phyloP scores from a whole-genome alignment of 108 stramenopile genomes.

The Discostella stelligeroides region DNA sequence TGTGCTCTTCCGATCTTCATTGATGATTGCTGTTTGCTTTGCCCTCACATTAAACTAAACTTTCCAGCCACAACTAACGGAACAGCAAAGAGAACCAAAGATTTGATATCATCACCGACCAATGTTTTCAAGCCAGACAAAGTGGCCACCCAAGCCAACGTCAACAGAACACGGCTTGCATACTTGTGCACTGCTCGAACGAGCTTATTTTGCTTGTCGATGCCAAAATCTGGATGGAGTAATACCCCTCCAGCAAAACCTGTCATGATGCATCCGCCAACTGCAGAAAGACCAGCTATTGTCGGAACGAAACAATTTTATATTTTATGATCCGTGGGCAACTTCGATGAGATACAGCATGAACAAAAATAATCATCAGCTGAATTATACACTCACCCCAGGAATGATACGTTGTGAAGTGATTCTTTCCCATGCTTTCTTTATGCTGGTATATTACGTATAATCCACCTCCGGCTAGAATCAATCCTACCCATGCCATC shows the following conservation, averaged over 20 bases:
- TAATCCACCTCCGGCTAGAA: slow-evolving; percentile 57
- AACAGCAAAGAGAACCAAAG: slow-evolving; percentile 54
- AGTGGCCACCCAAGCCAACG: slow-evolving; percentile 62
- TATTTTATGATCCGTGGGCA: background rate
- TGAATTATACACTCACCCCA: slow-evolving; percentile 27
- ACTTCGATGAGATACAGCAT: background rate
- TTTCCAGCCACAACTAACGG: slow-evolving; percentile 68
- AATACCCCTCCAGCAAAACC: slow-evolving; percentile 71
- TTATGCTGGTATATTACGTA: slow-evolving; percentile 82
- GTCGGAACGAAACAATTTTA: background rate
- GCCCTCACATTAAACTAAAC: slow-evolving; percentile 58
- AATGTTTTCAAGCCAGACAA: slow-evolving; percentile 63
- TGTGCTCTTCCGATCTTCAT: too few species aligned
- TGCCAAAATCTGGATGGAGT: slow-evolving; percentile 85
- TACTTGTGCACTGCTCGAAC: slow-evolving; percentile 71
- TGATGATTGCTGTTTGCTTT: slow-evolving; percentile 21
- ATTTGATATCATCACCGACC: slow-evolving; percentile 53
- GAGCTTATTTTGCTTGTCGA: slow-evolving; percentile 75
- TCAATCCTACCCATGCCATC: slow-evolving; percentile 56
- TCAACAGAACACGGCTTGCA: slow-evolving; percentile 51
- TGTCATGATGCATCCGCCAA: slow-evolving; percentile 46
- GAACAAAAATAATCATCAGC: too few species aligned
- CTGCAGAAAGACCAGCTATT: slow-evolving; percentile 52
- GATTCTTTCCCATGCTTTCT: slow-evolving; percentile 59
- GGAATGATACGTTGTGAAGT: slow-evolving; percentile 67